These are phyloP conservation scores for Narthecium ossifragum DNA, from an alignment of 106 monocot genomes.

Conservation along the genomic window DNA sequence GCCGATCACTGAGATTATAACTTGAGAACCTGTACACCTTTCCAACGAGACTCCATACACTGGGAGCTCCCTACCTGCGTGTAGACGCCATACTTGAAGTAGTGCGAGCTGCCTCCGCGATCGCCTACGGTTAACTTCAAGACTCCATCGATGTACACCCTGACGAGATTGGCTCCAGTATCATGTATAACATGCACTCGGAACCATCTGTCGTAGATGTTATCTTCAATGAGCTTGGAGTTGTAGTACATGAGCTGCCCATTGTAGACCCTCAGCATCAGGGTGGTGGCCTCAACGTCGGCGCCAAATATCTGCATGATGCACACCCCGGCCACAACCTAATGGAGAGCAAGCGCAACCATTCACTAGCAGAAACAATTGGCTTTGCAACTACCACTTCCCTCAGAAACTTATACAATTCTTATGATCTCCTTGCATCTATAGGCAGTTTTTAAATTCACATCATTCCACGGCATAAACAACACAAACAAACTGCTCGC, in stretches of 20 bases:
- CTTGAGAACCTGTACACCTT: conserved; percentile 7
- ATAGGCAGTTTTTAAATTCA: too few relatives aligned
- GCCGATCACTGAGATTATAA: too few relatives aligned
- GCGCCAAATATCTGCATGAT: background rate
- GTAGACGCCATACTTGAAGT: conserved; percentile 29
- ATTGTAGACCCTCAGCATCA: conserved; percentile 25
- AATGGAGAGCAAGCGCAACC: too few relatives aligned
- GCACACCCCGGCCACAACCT: too few relatives aligned
- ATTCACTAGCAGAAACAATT: too few relatives aligned
- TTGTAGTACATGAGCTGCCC: conserved; percentile 14
- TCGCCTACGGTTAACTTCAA: conserved; percentile 3
- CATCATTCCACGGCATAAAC: too few relatives aligned
- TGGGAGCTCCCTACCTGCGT: conserved; percentile 7
- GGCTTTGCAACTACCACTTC: too few relatives aligned
- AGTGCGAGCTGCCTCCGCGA: conserved; percentile 7
- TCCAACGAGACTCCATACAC: conserved; percentile 23
- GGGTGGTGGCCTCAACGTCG: background rate
- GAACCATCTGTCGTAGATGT: conserved; percentile 15
- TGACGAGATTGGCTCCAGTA: background rate
- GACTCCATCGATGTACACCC: conserved; percentile 10
- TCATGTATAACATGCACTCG: conserved; percentile 23
- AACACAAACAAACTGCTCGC: too few relatives aligned
- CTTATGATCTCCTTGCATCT: too few relatives aligned
- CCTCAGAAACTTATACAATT: too few relatives aligned
- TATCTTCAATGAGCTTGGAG: background rate